phyloP scores from a whole-genome alignment of 441 rosid genomes.

The Manihot esculenta region DNA sequence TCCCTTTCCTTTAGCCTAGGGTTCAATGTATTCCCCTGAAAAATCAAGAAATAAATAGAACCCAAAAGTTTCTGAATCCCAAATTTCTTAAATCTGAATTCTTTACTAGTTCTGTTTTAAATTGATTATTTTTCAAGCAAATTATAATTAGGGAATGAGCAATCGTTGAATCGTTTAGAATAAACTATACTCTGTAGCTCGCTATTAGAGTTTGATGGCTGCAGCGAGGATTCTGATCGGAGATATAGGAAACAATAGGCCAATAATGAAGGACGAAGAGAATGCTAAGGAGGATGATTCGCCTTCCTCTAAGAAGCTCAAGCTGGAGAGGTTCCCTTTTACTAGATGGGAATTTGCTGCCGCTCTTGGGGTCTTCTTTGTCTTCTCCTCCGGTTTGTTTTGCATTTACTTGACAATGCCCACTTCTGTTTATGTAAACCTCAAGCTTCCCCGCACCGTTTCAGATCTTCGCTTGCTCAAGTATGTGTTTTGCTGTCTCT shows the following conservation, averaged over 20 bases:
- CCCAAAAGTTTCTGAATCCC: no score
- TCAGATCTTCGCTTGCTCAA: constrained; percentile 49
- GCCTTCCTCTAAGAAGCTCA: constrained; percentile 56
- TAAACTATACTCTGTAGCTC: no score
- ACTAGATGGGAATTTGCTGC: constrained; percentile 78
- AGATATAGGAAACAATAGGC: constrained; percentile 31
- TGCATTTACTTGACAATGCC: constrained; percentile 71
- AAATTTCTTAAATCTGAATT: no score
- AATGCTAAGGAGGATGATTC: constrained; percentile 63
- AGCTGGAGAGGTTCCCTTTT: constrained; percentile 69
- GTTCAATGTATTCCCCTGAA: no score
- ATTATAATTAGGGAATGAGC: no score
- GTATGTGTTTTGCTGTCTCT: not conserved
- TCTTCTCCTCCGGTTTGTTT: constrained; percentile 63
- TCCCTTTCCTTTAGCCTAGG: no score
- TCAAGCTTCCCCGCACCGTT: constrained; percentile 80
- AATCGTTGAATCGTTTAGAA: no score
- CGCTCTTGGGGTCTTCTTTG: constrained; percentile 58
- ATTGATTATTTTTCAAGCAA: no score
- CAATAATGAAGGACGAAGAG: constrained; percentile 56
- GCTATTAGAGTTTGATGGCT: constrained; percentile 18
- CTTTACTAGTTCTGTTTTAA: no score
- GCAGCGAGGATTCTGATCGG: constrained; percentile 43
- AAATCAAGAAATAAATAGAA: no score
- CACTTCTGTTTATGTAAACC: constrained; percentile 24